Percentiles rank a stretch among this genome's conserved stretches.
Evolutionary conservation across 495 filamentous ascomycete species (phyloP).

Genomic region (Aspergillus egyptiacus): DNA sequence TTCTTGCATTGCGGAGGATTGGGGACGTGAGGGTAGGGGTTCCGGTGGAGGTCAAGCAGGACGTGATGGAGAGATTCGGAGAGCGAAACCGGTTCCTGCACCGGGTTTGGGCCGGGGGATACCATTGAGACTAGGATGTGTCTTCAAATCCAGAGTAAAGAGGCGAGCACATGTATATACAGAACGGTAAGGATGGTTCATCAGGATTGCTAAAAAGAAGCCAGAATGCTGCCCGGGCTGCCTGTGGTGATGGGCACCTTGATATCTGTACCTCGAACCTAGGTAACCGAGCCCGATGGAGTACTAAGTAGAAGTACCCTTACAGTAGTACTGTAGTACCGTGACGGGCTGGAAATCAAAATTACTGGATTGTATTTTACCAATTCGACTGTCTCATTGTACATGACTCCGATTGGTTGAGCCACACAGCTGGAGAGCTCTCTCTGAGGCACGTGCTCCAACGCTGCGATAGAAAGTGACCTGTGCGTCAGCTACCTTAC

Average conservation of each 20-base stretch:
- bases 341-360: too few species aligned
- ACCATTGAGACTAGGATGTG: not conserved
- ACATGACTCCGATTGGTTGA: constrained; percentile 2
- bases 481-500: not conserved
- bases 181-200: not conserved
- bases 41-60: constrained; percentile 44
- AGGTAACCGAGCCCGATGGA: too few species aligned
- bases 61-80: constrained; percentile 38
- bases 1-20: constrained; percentile 58
- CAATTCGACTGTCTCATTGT: not conserved
- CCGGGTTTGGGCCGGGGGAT: not conserved
- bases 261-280: too few species aligned
- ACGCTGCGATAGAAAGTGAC: constrained; percentile 6
- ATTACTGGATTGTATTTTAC: not conserved
- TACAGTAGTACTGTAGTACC: too few species aligned
- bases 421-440: not conserved
- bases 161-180: not conserved
- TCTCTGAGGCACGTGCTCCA: constrained; percentile 6
- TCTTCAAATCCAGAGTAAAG: not conserved
- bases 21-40: constrained; percentile 57
- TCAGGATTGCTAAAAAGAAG: too few species aligned
- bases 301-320: too few species aligned
- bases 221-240: too few species aligned
- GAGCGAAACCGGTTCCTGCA: constrained; percentile 2
- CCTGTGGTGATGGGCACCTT: too few species aligned